Conservation (phyloP, 129 eudicot genomes). For the Deinandra increscens region DNA sequence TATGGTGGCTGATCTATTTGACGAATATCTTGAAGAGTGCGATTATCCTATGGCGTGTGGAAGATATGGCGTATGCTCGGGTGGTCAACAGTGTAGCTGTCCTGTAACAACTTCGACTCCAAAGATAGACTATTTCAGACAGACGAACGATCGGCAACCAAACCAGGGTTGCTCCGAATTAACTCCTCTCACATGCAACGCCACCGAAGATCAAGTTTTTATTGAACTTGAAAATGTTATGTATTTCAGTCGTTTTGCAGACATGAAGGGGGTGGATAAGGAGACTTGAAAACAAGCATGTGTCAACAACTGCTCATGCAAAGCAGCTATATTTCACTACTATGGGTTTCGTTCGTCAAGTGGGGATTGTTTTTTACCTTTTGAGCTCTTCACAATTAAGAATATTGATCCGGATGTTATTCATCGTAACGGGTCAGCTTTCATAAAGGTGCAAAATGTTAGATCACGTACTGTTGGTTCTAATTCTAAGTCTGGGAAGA, state of each 20-base stretch:
- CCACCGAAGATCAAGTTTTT: neutral
- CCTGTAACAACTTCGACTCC: neutral
- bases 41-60: neutral
- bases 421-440: slow-evolving; percentile 1
- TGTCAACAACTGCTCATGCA: slow-evolving; percentile 2
- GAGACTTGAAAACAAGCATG: slow-evolving; percentile 14
- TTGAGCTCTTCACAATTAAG: neutral
- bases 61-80: neutral
- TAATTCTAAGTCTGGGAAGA: neutral
- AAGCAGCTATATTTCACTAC: neutral
- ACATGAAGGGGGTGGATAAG: neutral
- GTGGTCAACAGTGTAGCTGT: slow-evolving; percentile 27
- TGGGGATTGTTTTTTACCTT: neutral
- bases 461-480: too few relatives aligned
- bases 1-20: slow-evolving; percentile 6
- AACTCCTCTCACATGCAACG: neutral
- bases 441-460: slow-evolving; percentile 38
- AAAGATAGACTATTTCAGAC: neutral
- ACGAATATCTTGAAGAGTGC: neutral
- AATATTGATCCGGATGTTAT: too few relatives aligned
- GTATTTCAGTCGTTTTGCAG: neutral
- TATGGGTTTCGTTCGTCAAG: neutral
- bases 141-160: slow-evolving; percentile 9
- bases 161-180: neutral
- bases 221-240: neutral